Base-by-base conservation (phyloP, 2,329 filamentous ascomycete species). In the Graphiopsis chlorocephala region DNA sequence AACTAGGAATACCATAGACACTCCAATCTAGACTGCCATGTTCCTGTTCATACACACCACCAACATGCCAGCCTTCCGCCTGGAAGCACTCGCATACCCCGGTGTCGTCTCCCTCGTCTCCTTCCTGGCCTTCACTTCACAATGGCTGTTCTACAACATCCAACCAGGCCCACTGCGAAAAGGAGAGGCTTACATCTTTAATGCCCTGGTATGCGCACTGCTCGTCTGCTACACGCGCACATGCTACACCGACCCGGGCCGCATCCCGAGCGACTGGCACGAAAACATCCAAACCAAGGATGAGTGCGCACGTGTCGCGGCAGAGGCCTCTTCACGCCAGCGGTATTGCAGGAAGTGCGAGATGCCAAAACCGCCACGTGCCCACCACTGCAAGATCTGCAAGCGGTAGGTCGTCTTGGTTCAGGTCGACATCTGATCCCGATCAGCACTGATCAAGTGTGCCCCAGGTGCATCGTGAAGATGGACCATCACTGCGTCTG, bases 401-500 rank as follows among this genome's bases (percentile, higher is more conserved):
- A 81, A 82, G 68, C 86, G 88, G 86, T 85, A 65, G 62, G 75
- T 45, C 38, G 38, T 20, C 62, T n/a, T 31, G 15, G 12, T 10
- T 48, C 29, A 20, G 3, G 17, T 25, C 35, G 26, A 8, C 12
- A 14, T 15, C 4, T 29, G 8, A 38, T 38, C 3, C 14, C 12
- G 3, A 23, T 28, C 62, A 59, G 11, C 11, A 35, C 62, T 64
- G 55, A 64, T 25, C 15, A 4, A 6, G 3, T 31, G 26, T 42
- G 1, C 33, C 8, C n/a, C 61, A 68, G 67, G 61, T 70, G 90
- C 76, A 85, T 93, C 57, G 89, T 90, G 42, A 90, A 87, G 78
- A 93, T 93, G 90, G 90, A 93, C 78, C 90, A 93, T 78, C 91
- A 96, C 79, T 95, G 91, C 74, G 90, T 91, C 2, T 95, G 91